A percentile compares a stretch with the other conserved stretches of the same genome.
phyloP scores from a whole-genome alignment of 108 stramenopile genomes.

The Asterionellopsis glacialis region DNA sequence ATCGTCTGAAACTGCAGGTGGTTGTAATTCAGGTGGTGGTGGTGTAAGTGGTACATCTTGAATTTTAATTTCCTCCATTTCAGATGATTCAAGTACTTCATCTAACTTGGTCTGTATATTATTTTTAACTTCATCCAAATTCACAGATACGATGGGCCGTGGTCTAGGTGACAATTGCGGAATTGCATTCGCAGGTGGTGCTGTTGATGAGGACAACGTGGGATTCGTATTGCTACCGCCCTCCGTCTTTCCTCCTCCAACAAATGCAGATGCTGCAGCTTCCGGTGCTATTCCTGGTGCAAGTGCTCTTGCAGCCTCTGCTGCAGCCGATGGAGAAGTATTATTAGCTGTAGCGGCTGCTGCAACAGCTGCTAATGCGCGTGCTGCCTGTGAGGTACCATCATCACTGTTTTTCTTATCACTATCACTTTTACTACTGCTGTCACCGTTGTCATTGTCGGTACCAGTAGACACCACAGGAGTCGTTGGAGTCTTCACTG shows the following conservation, averaged over 20 bases:
- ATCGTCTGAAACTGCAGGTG: too few species aligned
- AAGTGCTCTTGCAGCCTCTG: conserved; percentile 36
- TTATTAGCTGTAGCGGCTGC: conserved; percentile 43
- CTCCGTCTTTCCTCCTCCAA: background rate
- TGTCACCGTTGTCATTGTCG: too few species aligned
- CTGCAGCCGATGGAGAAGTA: conserved; percentile 45
- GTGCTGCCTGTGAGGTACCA: background rate
- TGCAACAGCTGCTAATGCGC: conserved; percentile 40
- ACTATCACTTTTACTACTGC: background rate
- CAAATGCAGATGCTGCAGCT: background rate
- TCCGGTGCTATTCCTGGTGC: conserved; percentile 21
- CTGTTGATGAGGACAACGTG: too few species aligned
- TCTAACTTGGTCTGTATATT: too few species aligned
- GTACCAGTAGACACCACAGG: too few species aligned
- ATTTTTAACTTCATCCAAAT: too few species aligned
- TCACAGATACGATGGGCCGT: too few species aligned
- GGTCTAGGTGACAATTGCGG: background rate
- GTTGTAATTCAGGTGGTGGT: too few species aligned
- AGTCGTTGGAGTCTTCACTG: too few species aligned
- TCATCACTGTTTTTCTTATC: background rate
- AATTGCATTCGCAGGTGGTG: background rate
- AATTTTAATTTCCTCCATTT: too few species aligned
- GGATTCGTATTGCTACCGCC: background rate
- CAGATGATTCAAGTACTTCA: too few species aligned
- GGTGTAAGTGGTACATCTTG: too few species aligned